Evolutionary conservation across 371 early-diverging fungal species (phyloP), one percentile per base, ranked within the genome.

Genomic region (Mortierella sp.): DNA sequence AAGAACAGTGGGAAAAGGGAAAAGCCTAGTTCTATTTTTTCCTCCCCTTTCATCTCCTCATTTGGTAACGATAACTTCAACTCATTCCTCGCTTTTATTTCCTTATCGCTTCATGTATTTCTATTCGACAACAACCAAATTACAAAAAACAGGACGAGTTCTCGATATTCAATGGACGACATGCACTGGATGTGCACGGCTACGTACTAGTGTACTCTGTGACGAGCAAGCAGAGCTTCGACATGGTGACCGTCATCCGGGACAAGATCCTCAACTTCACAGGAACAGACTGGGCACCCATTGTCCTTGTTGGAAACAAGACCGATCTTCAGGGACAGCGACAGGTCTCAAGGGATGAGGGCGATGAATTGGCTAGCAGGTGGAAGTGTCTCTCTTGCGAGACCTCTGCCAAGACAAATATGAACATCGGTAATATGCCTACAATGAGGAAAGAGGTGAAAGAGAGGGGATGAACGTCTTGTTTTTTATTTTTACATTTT

Each of bases 221-320:
- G 51, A 93, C 96, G 38, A 95, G 95, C 65, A 91, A 93, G 63
- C 91, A 94, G 49, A 96, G 96, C 79, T 96, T 97, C 83, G 98
- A 98, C 73, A 96, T 98, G 93, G 92, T 95, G 78, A 92, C 93
- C 79, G 92, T 97, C 56, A 96, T 99, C 72, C 91, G 97, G 56
- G 98, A 99, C 84, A 99, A 99, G 90, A 97, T 99, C 73, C 91
- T 99, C 76, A 97, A 97, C 88, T 95, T 93, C 76, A 96, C 97
- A 0, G 98, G 98, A 48, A 93, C 95, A 51, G 97, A 97, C 77
- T 95, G 93, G 89, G 97, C 95, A 18, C 95, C 95, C 1, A 94
- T 95, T 79, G 97, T 98, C 27, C 90, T 99, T 81, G 98, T 98
- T 32, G 99, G 97, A 24, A 99, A 98, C 89, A 99, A 99, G 91